phyloP scores from a whole-genome alignment of 2,329 filamentous ascomycete species.

The Trichoderma pleuroti region DNA sequence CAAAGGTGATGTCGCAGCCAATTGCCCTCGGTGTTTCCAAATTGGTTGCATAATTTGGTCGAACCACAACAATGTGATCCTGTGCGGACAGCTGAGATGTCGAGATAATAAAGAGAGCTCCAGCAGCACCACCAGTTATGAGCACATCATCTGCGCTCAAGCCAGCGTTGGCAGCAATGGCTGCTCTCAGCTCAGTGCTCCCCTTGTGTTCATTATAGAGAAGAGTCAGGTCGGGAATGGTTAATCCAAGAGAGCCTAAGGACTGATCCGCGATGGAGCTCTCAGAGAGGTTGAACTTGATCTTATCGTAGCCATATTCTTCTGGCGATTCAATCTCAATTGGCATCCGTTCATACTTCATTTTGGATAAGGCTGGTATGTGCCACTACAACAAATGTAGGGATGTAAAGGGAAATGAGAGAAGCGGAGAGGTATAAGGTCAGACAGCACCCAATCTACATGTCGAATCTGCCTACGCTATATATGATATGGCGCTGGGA shows the following conservation, averaged over 20 bases:
- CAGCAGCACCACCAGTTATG: background rate
- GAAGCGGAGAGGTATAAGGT: background rate
- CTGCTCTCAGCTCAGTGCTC: conserved; percentile 21
- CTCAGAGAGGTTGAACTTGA: conserved; percentile 27
- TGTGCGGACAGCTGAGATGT: background rate
- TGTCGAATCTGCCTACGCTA: background rate
- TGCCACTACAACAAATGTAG: background rate
- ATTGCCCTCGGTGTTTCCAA: conserved; percentile 25
- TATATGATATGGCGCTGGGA: background rate
- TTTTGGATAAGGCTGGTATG: background rate
- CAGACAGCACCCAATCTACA: too few relatives aligned
- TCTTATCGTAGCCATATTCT: conserved; percentile 24
- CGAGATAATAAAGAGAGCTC: background rate
- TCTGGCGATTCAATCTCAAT: conserved; percentile 28
- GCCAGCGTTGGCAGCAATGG: conserved; percentile 10
- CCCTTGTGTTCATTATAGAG: conserved; percentile 25
- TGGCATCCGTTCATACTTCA: conserved; percentile 27
- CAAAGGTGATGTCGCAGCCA: conserved; percentile 25
- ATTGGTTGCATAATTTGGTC: conserved; percentile 27
- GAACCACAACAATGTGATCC: background rate
- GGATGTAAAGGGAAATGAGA: background rate
- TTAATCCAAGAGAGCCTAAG: conserved; percentile 20
- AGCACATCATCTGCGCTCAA: conserved; percentile 18
- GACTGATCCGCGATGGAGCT: conserved; percentile 26
- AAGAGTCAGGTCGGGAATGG: conserved; percentile 23